Evolutionary conservation across 164 flowering plant genomes (phyloP), one percentile per base, ranked within the genome.

Genomic region (Vitis riparia): DNA sequence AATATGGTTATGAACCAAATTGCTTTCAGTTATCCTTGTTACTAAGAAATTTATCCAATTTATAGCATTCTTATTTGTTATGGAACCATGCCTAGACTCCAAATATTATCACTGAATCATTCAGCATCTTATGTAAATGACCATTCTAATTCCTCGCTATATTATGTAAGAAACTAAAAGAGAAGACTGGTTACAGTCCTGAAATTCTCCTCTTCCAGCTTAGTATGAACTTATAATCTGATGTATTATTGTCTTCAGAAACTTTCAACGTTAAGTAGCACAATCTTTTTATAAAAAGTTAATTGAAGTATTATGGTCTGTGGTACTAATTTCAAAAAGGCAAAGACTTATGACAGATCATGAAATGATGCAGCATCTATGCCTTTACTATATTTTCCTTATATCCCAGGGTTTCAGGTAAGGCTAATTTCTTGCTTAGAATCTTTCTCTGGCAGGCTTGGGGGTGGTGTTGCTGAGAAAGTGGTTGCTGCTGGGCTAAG

Each of bases 401-500:
- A 15, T 9, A 61, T 14, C 14, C 14, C 19, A 30, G 66, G 15
- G 16, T 27, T 52, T 30, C 49, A 19, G 12, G 49, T 53, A n/a
- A 27, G 15, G 44, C 58, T 14, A 23, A 27, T 59, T 7, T 58
- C 48, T 27, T 56, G 51, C 53, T 72, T 52, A 66, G 7, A 30
- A 58, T 50, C 56, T 58, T 23, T 23, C 5, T 32, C 55, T 71
- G 14, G 51, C 79, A 93, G 94, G 96, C 83, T 91, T 51, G 95
- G 88, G 16, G 82, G 84, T 59, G 92, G 89, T 70, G 91, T 88
- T 71, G 92, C 91, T 13, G 73, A 80, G 79, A 62, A 51, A 58
- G 96, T 84, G 29, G 91, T 85, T 57, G 87, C 83, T 55, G 79
- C 91, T 17, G 98, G 98, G 60, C 75, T 92, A 67, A 82, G 91